Conservation (phyloP, 768 basidiomycete species). For the Filobasidium floriforme region DNA sequence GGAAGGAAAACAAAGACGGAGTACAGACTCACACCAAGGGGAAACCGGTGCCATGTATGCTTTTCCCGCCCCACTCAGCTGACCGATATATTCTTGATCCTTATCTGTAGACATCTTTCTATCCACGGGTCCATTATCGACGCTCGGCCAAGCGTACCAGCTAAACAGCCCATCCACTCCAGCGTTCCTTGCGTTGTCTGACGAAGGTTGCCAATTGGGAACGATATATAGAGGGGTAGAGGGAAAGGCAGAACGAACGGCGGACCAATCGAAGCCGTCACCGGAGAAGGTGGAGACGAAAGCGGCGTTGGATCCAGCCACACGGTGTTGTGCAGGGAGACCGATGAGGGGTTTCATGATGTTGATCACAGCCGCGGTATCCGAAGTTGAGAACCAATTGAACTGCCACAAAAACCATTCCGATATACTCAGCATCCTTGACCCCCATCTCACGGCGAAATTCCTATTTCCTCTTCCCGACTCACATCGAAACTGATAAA, state of each 20-base stretch:
- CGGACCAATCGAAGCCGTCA: slow-evolving; percentile 40
- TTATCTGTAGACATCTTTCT: slow-evolving; percentile 26
- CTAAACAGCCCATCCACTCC: slow-evolving; percentile 38
- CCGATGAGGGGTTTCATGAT: slow-evolving; percentile 31
- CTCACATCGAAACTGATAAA: slow-evolving; percentile 44
- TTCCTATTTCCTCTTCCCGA: not conserved
- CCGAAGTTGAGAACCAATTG: slow-evolving; percentile 40
- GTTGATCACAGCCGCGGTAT: slow-evolving; percentile 25
- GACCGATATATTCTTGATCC: slow-evolving; percentile 31
- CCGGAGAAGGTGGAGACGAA: slow-evolving; percentile 44
- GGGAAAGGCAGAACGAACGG: slow-evolving; percentile 21
- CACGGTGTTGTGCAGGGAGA: slow-evolving; percentile 31
- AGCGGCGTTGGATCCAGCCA: slow-evolving; percentile 32
- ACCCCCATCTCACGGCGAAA: not conserved
- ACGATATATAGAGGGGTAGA: slow-evolving; percentile 36
- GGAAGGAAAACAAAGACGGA: not conserved
- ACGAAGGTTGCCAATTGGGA: slow-evolving; percentile 39
- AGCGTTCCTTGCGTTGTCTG: slow-evolving; percentile 26
- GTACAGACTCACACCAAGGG: slow-evolving; percentile 27
- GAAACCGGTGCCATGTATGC: slow-evolving; percentile 39
- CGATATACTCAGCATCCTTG: slow-evolving; percentile 4
- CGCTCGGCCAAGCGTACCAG: slow-evolving; percentile 42
- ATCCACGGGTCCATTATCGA: slow-evolving; percentile 36
- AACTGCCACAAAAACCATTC: slow-evolving; percentile 23
- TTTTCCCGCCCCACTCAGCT: slow-evolving; percentile 23